Conservation (phyloP, 768 basidiomycete genomes). For the Pulveroboletus sp. region DNA sequence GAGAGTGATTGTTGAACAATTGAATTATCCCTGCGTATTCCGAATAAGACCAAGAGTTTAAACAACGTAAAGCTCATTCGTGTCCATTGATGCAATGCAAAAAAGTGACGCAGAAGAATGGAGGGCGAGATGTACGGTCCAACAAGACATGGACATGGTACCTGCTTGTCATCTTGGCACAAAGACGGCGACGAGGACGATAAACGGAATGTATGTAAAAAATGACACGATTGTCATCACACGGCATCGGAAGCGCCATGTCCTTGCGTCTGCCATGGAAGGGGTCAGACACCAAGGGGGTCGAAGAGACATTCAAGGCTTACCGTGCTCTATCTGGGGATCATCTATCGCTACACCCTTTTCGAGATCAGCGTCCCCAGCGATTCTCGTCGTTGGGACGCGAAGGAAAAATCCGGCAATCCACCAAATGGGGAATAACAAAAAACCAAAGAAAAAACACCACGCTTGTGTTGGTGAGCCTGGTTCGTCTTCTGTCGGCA, state of each 20-base stretch:
- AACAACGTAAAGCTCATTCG: conserved; percentile 8
- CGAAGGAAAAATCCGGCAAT: conserved; percentile 50
- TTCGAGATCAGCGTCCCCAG: conserved; percentile 53
- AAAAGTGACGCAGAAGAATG: conserved; percentile 11
- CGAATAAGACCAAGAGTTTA: conserved; percentile 15
- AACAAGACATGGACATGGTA: conserved; percentile 9
- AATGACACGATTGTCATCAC: conserved; percentile 64
- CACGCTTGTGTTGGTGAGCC: conserved; percentile 62
- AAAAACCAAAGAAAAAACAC: conserved; percentile 73
- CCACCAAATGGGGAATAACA: conserved; percentile 58
- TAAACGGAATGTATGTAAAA: conserved; percentile 75
- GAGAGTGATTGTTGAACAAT: conserved; percentile 16
- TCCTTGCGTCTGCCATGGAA: conserved; percentile 52
- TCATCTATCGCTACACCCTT: conserved; percentile 73
- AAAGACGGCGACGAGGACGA: conserved; percentile 67
- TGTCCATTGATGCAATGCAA: conserved; percentile 24
- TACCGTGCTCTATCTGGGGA: conserved; percentile 75
- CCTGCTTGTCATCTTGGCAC: conserved; percentile 32
- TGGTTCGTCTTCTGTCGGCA: conserved; percentile 49
- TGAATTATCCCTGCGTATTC: conserved; percentile 10
- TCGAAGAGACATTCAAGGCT: conserved; percentile 22
- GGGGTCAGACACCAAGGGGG: conserved; percentile 1
- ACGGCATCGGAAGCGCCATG: conserved; percentile 74
- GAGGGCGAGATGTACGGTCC: conserved; percentile 7
- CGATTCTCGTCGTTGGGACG: conserved; percentile 58